Evolutionary conservation across 1,284 basidiomycete species (phyloP).

Genomic region (Ustilago esculenta): DNA sequence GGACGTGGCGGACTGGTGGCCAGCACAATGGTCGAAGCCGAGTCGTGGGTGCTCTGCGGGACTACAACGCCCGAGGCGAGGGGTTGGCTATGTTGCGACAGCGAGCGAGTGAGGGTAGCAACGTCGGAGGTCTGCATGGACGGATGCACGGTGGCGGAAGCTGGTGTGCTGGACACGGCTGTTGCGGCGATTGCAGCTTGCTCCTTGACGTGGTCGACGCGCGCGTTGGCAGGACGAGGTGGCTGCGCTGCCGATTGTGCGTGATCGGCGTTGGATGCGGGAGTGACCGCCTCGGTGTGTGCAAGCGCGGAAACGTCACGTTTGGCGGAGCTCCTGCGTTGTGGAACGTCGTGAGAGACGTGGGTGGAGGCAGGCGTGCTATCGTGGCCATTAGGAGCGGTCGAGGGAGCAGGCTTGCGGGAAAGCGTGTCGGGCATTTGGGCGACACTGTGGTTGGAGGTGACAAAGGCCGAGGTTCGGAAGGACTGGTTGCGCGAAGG

Average conservation of each 20-base stretch:
- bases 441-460: slow-evolving; percentile 7
- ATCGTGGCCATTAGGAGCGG: slow-evolving; percentile 2
- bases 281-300: background rate
- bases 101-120: slow-evolving; percentile 18
- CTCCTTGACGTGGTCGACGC: slow-evolving; percentile 39
- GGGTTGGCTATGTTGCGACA: slow-evolving; percentile 14
- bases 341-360: slow-evolving; percentile 29
- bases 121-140: slow-evolving; percentile 29
- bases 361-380: background rate
- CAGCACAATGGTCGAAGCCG: background rate
- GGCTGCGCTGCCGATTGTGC: background rate
- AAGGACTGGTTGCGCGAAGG: slow-evolving; percentile 50
- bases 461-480: slow-evolving; percentile 36
- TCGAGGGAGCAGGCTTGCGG: slow-evolving; percentile 21
- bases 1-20: slow-evolving; percentile 33
- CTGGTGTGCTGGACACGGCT: slow-evolving; percentile 1
- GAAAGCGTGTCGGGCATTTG: slow-evolving; percentile 25
- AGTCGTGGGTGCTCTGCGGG: slow-evolving; percentile 27
- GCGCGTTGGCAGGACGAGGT: slow-evolving; percentile 10
- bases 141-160: slow-evolving; percentile 15
- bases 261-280: background rate
- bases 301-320: slow-evolving; percentile 17
- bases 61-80: too few relatives aligned
- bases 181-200: slow-evolving; percentile 4
- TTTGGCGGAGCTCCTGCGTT: slow-evolving; percentile 40